Base-by-base conservation (phyloP, 2,329 filamentous ascomycete genomes). In the Diaporthe sp. region DNA sequence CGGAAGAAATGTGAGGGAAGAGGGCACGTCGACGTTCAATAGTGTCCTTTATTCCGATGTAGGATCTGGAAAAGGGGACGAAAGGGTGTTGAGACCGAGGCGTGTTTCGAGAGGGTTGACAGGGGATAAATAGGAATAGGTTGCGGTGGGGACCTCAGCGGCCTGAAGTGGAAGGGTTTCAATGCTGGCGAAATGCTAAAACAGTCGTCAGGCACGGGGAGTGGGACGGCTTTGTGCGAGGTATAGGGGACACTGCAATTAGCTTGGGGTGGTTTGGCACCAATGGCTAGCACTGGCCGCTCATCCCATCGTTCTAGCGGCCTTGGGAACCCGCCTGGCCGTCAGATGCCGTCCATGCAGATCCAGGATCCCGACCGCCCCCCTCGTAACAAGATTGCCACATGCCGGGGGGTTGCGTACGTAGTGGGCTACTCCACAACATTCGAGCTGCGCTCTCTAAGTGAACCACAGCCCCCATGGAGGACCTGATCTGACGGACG, bases 51-150 rank as follows among this genome's bases (percentile, higher is more conserved):
- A 15, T 53, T 58, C 47, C 61, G 55, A 71, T 49, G 49, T 47
- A 22, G 58, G 65, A 58, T 22, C 39, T 72, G 49, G 49, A 74
- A 74, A 72, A 74, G 60, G 75, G 73, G 61, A 74, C 49, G 61
- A 44, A 31, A 31, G 72, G 68, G 67, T n/a, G 57, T 63, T 51
- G 68, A 76, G 73, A 75, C 68, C 70, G 47, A 63, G 55, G 73
- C 60, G 68, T 74, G 75, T 76, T 76, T 76, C 75, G 75, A 76
- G 63, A 42, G 47, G 31, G 49, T 17, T 73, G 61, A 63, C 74
- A 76, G 72, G 72, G 72, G 51, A 67, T 67, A 44, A 72, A 53
- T 67, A 53, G 65, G 63, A 70, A 70, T 39, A 71, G 65, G 72
- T 67, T 53, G 65, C n/a, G 61, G 75, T 76, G 73, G 75, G 44